Conservation (phyloP, 495 filamentous ascomycete species). For the Penicillium tannophilum region DNA sequence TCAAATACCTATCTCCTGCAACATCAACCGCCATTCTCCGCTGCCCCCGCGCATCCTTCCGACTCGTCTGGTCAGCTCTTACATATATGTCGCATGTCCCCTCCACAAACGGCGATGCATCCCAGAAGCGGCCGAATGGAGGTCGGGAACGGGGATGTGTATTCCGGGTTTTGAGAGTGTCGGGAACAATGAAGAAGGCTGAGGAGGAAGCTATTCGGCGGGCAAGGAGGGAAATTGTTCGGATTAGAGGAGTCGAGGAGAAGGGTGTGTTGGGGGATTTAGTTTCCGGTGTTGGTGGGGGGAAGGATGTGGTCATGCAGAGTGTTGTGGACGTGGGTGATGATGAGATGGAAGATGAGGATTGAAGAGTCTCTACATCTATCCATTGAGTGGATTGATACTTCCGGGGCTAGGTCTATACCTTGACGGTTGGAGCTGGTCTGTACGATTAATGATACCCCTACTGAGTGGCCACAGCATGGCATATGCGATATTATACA, state of each 20-base stretch:
- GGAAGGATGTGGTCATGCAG: constrained; percentile 22
- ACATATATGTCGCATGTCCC: constrained; percentile 78
- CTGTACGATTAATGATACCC: constrained; percentile 25
- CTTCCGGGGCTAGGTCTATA: not conserved
- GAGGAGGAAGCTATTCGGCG: constrained; percentile 85
- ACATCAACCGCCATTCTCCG: constrained; percentile 92
- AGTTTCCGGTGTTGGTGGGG: constrained; percentile 25
- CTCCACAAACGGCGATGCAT: constrained; percentile 14
- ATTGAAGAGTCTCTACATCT: constrained; percentile 9
- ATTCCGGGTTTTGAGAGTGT: constrained; percentile 86
- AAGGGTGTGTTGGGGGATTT: constrained; percentile 45
- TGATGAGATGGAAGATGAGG: constrained; percentile 45
- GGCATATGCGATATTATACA: constrained; percentile 32
- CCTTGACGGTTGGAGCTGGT: not conserved
- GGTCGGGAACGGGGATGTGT: constrained; percentile 58
- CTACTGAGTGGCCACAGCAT: constrained; percentile 1
- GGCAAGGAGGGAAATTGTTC: constrained; percentile 69
- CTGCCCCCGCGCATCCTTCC: constrained; percentile 74
- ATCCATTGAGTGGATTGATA: not conserved
- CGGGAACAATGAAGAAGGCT: constrained; percentile 88
- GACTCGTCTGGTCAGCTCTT: constrained; percentile 86
- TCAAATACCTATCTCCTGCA: constrained; percentile 90
- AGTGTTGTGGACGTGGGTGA: constrained; percentile 45
- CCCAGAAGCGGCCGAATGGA: constrained; percentile 42
- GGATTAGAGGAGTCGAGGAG: constrained; percentile 52